Evolutionary conservation across 345 rosid species (phyloP).

Genomic region (Brassica juncea): DNA sequence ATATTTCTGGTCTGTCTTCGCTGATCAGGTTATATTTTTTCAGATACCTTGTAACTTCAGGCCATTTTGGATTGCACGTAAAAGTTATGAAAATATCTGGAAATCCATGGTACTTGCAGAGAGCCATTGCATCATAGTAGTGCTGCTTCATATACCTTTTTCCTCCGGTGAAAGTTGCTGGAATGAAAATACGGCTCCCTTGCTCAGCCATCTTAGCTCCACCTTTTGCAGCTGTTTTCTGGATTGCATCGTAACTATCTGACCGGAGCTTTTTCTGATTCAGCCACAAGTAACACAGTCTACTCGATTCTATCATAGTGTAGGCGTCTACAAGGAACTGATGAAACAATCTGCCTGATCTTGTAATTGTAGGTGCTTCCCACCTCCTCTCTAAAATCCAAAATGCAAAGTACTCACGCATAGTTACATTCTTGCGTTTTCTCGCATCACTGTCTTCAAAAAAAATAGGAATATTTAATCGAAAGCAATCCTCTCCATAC

Average conservation of each 20-base stretch:
- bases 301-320: too few relatives aligned
- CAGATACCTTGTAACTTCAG: background rate
- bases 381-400: too few relatives aligned
- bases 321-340: too few relatives aligned
- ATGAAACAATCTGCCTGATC: too few relatives aligned
- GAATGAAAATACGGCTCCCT: background rate
- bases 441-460: background rate
- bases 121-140: background rate
- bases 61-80: background rate
- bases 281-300: too few relatives aligned
- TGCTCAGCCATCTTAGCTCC: too few relatives aligned
- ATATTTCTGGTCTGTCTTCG: background rate
- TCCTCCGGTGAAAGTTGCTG: background rate
- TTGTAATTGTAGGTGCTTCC: too few relatives aligned
- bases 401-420: too few relatives aligned
- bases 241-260: too few relatives aligned
- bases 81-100: background rate
- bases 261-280: too few relatives aligned
- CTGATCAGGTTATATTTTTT: background rate
- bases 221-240: too few relatives aligned
- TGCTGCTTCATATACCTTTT: background rate
- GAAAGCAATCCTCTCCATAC: background rate
- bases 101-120: background rate
- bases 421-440: too few relatives aligned
- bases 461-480: background rate